Percentiles rank a stretch among this genome's conserved stretches.
phyloP scores from a whole-genome alignment of 1,284 basidiomycete genomes.

The Puccinia polysora region DNA sequence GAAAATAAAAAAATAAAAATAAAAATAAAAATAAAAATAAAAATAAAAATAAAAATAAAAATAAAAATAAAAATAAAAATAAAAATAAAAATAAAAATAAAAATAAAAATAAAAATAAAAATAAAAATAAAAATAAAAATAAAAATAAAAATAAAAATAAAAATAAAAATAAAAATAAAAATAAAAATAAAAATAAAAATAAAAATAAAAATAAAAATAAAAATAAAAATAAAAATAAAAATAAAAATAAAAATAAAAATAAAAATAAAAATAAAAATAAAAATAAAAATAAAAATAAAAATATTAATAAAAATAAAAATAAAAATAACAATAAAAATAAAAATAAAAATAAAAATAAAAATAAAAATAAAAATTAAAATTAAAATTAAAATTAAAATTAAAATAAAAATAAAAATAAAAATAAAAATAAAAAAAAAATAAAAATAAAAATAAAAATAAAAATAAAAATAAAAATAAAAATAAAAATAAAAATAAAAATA shows the following conservation, averaged over 20 bases:
- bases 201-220: neutral
- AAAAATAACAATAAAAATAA: neutral
- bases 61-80: neutral
- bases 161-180: neutral
- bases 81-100: constrained; percentile 4
- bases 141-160: constrained; percentile 1
- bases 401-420: neutral
- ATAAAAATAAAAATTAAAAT: no score
- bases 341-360: no score
- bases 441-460: neutral
- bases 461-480: neutral
- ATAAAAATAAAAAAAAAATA: neutral
- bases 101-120: constrained; percentile 6
- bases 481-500: neutral
- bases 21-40: neutral
- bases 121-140: neutral
- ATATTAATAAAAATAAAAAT: neutral
- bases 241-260: no score
- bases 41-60: neutral
- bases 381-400: neutral
- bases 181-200: neutral
- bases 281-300: neutral
- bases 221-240: no score
- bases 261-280: neutral
- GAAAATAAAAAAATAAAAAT: neutral